Percentiles rank a stretch among this genome's conserved stretches.
Evolutionary conservation across 352 stramenopile genomes (phyloP).

Genomic region (Globisporangium iwayamae): DNA sequence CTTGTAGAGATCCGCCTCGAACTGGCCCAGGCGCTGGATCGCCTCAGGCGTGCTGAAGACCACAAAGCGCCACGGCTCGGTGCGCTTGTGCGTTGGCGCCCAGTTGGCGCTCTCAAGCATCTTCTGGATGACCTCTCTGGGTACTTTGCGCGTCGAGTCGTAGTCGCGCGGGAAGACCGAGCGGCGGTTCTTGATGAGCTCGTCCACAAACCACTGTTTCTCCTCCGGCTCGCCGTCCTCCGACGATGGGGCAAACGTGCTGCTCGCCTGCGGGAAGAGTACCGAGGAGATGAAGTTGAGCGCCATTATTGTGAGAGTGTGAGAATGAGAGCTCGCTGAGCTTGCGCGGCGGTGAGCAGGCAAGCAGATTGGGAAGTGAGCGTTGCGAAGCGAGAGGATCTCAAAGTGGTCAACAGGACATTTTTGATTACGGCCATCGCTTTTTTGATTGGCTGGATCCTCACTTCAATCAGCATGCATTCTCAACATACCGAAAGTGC

Average conservation of each 20-base stretch:
- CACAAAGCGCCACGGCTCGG: conserved; percentile 83
- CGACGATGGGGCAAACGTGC: conserved; percentile 2
- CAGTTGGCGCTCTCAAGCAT: conserved; percentile 81
- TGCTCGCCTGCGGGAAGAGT: conserved; percentile 14
- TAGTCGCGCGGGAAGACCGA: conserved; percentile 76
- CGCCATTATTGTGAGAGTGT: conserved; percentile 3
- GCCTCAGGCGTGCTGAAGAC: conserved; percentile 63
- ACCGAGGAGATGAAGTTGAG: conserved; percentile 13
- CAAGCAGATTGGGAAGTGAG: background rate
- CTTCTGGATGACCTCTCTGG: conserved; percentile 57
- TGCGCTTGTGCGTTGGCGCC: conserved; percentile 76
- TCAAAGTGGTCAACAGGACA: background rate
- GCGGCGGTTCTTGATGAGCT: conserved; percentile 74
- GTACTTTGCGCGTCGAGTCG: conserved; percentile 48
- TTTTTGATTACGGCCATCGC: conserved; percentile 1
- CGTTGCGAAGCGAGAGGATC: background rate
- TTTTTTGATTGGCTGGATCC: background rate
- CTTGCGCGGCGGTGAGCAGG: background rate
- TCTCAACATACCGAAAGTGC: background rate
- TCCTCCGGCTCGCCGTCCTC: conserved; percentile 6
- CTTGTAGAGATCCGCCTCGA: conserved; percentile 72
- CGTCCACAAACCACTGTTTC: conserved; percentile 61
- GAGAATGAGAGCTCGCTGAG: background rate
- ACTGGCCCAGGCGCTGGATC: conserved; percentile 50
- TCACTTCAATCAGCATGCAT: background rate